These are phyloP conservation scores for Beta lomatogona DNA, from an alignment of 179 eudicot species.

Conservation along the genomic window DNA sequence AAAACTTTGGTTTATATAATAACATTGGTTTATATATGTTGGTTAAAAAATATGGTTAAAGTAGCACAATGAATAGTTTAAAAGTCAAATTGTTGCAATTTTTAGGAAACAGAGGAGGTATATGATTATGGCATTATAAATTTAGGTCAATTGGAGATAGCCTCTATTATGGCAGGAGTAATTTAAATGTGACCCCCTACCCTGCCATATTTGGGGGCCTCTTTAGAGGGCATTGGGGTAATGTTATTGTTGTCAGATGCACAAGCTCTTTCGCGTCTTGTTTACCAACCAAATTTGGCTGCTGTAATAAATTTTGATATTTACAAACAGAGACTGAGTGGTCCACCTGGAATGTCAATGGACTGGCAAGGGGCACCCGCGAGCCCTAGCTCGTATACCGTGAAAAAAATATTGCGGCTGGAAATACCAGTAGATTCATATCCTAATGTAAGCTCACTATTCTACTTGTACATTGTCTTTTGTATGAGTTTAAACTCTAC, in stretches of 20 bases:
- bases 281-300: background rate
- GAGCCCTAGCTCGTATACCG: conserved; percentile 68
- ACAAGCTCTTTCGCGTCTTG: background rate
- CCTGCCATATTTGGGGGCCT: background rate
- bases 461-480: background rate
- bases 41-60: too few species aligned
- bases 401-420: conserved; percentile 70
- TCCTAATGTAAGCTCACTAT: conserved; percentile 59
- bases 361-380: conserved; percentile 91
- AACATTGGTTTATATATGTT: too few species aligned
- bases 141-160: background rate
- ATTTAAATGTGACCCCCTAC: background rate
- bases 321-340: conserved; percentile 53
- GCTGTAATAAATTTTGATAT: conserved; percentile 12
- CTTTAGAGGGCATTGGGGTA: background rate
- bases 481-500: background rate
- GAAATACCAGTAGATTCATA: conserved; percentile 82
- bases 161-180: background rate
- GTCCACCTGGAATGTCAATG: conserved; percentile 68
- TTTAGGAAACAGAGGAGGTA: too few species aligned
- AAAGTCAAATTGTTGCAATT: too few species aligned
- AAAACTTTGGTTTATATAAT: too few species aligned
- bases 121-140: too few species aligned
- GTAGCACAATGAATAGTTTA: too few species aligned
- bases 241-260: background rate